Percentiles rank a stretch among this genome's conserved stretches.
Conservation (phyloP, 2,329 filamentous ascomycete species). For the Pseudogymnoascus pannorum region DNA sequence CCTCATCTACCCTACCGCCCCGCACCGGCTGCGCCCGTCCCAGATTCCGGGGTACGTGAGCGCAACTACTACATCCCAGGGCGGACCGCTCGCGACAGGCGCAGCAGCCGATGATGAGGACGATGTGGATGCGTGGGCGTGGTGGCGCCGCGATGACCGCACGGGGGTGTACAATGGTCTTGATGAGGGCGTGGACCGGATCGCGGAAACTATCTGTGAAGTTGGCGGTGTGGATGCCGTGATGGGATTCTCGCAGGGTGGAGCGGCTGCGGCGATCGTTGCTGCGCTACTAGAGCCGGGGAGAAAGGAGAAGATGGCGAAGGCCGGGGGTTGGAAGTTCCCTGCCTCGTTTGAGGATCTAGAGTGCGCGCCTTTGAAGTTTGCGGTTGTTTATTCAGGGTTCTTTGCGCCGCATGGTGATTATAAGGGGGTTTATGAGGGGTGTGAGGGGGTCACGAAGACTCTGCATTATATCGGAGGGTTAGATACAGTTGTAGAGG, state of each 20-base stretch:
- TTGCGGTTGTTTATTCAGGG: slow-evolving; percentile 70
- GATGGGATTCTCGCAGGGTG: slow-evolving; percentile 78
- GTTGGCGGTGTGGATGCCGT: slow-evolving; percentile 69
- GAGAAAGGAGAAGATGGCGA: slow-evolving; percentile 40
- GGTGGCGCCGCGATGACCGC: slow-evolving; percentile 69
- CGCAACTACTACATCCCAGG: background rate
- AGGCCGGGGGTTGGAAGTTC: slow-evolving; percentile 41
- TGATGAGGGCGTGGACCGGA: slow-evolving; percentile 54
- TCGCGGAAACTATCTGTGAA: slow-evolving; percentile 55
- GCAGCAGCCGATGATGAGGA: slow-evolving; percentile 39
- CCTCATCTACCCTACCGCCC: slow-evolving; percentile 63
- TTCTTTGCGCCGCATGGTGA: slow-evolving; percentile 58
- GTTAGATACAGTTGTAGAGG: slow-evolving; percentile 82
- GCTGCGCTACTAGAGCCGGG: slow-evolving; percentile 61
- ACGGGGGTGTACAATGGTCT: slow-evolving; percentile 60
- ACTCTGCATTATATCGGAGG: slow-evolving; percentile 76
- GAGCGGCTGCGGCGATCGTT: slow-evolving; percentile 63
- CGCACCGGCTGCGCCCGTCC: slow-evolving; percentile 51
- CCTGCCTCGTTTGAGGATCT: slow-evolving; percentile 40
- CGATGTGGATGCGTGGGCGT: slow-evolving; percentile 65
- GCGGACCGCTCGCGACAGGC: slow-evolving; percentile 31
- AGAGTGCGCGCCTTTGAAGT: slow-evolving; percentile 49
- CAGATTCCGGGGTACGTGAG: slow-evolving; percentile 64
- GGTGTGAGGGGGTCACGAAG: slow-evolving; percentile 61
- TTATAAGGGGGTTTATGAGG: slow-evolving; percentile 66